These are phyloP conservation scores for Rickenella mellea DNA, from an alignment of 768 basidiomycete species.

Conservation along the genomic window DNA sequence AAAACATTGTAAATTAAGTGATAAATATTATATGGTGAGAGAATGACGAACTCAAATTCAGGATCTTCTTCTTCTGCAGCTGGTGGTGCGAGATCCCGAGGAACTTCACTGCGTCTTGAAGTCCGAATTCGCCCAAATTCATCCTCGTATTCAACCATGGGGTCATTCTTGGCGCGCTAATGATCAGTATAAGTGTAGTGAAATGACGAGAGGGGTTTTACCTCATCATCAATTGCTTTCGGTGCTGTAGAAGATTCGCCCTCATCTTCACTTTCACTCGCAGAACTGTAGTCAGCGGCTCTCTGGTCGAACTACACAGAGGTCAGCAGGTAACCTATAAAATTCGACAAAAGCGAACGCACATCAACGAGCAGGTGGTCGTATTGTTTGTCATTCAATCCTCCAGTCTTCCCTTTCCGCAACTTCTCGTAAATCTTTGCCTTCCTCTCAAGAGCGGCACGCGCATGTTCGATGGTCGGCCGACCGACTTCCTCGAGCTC, in stretches of 20 bases:
- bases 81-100: conserved; percentile 47
- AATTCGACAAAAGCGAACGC: conserved; percentile 19
- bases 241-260: conserved; percentile 72
- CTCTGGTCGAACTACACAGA: conserved; percentile 56
- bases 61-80: conserved; percentile 36
- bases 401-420: conserved; percentile 67
- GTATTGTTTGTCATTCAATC: conserved; percentile 66
- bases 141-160: conserved; percentile 77
- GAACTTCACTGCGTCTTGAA: conserved; percentile 65
- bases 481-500: conserved; percentile 62
- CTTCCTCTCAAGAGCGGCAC: conserved; percentile 65
- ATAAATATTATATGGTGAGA: neutral
- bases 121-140: conserved; percentile 77
- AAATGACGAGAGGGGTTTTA: conserved; percentile 12
- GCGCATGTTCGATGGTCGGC: conserved; percentile 64
- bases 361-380: conserved; percentile 72
- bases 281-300: conserved; percentile 35
- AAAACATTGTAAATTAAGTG: conserved; percentile 5
- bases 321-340: neutral
- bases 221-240: conserved; percentile 31
- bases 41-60: conserved; percentile 45
- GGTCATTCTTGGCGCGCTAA: conserved; percentile 44
- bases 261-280: conserved; percentile 66
- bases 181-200: neutral
- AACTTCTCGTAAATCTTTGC: conserved; percentile 75